Evolutionary conservation across 2,329 filamentous ascomycete species (phyloP).

Genomic region (Hysterium pulicare): DNA sequence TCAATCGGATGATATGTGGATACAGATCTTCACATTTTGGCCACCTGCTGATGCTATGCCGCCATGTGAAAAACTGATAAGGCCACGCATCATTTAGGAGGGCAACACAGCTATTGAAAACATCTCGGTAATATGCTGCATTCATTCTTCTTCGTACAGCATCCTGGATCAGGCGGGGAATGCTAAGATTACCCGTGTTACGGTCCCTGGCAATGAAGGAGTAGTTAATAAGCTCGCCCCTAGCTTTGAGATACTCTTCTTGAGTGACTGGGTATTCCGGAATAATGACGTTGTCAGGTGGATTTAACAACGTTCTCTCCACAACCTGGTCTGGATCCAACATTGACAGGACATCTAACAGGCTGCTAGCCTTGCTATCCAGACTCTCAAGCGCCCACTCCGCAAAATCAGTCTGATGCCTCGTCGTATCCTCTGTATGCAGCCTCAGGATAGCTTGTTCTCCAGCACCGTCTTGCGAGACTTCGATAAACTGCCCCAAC

Average conservation of each 20-base stretch:
- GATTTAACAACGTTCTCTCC: conserved; percentile 5
- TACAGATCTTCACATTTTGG: conserved; percentile 11
- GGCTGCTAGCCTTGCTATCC: conserved; percentile 4
- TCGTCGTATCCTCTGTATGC: too few relatives aligned
- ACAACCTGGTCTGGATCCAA: conserved; percentile 13
- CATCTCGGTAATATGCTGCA: neutral
- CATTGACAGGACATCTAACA: conserved; percentile 12
- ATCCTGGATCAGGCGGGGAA: conserved; percentile 12
- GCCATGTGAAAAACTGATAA: conserved; percentile 11
- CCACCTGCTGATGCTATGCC: conserved; percentile 12
- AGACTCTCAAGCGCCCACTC: conserved; percentile 10
- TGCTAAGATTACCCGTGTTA: neutral
- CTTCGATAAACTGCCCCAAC: too few relatives aligned
- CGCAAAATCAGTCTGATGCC: too few relatives aligned
- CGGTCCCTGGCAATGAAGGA: conserved; percentile 4
- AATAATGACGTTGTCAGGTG: neutral
- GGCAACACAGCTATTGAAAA: conserved; percentile 8
- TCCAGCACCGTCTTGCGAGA: too few relatives aligned
- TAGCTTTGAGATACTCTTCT: conserved; percentile 4
- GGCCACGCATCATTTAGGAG: conserved; percentile 12
- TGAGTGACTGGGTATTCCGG: conserved; percentile 5
- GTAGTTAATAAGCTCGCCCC: conserved; percentile 6
- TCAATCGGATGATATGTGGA: conserved; percentile 12
- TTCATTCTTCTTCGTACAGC: conserved; percentile 5
- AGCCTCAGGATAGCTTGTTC: too few relatives aligned